These are phyloP conservation scores for Wickerhamomyces silvicola DNA, from an alignment of 805 yeast species.

Conservation along the genomic window DNA sequence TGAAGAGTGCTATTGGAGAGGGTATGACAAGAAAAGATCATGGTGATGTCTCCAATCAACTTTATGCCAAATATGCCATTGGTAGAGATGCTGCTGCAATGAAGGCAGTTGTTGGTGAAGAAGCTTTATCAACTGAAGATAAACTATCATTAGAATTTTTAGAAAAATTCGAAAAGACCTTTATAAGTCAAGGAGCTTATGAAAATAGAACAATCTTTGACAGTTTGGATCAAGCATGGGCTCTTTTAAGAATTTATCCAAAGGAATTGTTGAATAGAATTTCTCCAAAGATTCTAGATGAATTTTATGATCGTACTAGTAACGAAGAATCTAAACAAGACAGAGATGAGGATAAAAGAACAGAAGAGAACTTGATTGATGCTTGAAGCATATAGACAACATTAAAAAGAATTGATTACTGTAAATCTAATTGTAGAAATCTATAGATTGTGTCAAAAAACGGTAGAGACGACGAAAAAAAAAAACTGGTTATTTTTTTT, in stretches of 20 bases:
- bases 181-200: slow-evolving; percentile 93
- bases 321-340: slow-evolving; percentile 53
- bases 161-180: slow-evolving; percentile 95
- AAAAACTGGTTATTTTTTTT: no score
- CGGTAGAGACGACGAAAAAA: no score
- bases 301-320: slow-evolving; percentile 89
- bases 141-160: slow-evolving; percentile 94
- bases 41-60: slow-evolving; percentile 98
- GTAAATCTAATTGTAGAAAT: no score
- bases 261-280: slow-evolving; percentile 98
- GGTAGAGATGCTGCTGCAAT: slow-evolving; percentile 99
- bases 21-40: slow-evolving; percentile 99
- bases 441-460: no score
- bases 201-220: slow-evolving; percentile 93
- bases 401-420: no score
- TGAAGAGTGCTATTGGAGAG: slow-evolving; percentile 99
- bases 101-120: slow-evolving; percentile 99
- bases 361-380: slow-evolving; percentile 29
- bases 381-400: no score
- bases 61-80: slow-evolving; percentile 98
- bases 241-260: slow-evolving; percentile 95
- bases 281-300: slow-evolving; percentile 92
- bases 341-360: slow-evolving; percentile 29
- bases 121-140: slow-evolving; percentile 95
- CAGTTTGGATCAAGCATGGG: slow-evolving; percentile 97